These are phyloP conservation scores for Albifimbria verrucaria DNA, from an alignment of 2,329 filamentous ascomycete species.

Conservation along the genomic window DNA sequence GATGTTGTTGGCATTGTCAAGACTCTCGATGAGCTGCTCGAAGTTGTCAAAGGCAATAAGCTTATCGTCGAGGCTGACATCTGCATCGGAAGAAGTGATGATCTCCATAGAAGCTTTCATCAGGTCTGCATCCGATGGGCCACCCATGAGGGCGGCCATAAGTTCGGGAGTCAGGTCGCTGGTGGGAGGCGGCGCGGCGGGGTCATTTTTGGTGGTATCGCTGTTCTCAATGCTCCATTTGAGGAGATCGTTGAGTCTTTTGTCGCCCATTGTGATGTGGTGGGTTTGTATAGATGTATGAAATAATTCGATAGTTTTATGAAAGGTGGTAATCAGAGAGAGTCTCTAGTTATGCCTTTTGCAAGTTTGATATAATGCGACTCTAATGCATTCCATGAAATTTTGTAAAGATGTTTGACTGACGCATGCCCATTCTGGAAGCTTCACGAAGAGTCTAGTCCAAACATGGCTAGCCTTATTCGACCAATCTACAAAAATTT, in stretches of 20 bases:
- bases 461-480: conserved; percentile 22
- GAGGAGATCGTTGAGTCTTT: conserved; percentile 69
- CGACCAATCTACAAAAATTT: conserved; percentile 4
- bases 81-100: conserved; percentile 59
- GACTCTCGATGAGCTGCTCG: conserved; percentile 83
- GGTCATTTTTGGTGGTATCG: conserved; percentile 24
- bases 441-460: conserved; percentile 33
- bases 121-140: conserved; percentile 83
- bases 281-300: conserved; percentile 1
- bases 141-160: conserved; percentile 74
- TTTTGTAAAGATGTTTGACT: conserved; percentile 15
- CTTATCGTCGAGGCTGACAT: conserved; percentile 70
- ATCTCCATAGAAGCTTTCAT: conserved; percentile 84
- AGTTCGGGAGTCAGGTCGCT: conserved; percentile 63
- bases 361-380: conserved; percentile 6
- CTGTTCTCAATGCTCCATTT: conserved; percentile 68
- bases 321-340: no score
- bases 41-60: conserved; percentile 90
- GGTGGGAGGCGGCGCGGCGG: conserved; percentile 26
- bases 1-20: conserved; percentile 97
- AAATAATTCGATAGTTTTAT: no score
- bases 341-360: neutral
- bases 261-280: conserved; percentile 44
- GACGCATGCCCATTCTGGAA: conserved; percentile 34
- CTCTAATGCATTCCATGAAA: conserved; percentile 3